Evolutionary conservation across 2,329 filamentous ascomycete genomes (phyloP), one percentile per base, ranked within the genome.

Genomic region (Colletotrichum filicis): DNA sequence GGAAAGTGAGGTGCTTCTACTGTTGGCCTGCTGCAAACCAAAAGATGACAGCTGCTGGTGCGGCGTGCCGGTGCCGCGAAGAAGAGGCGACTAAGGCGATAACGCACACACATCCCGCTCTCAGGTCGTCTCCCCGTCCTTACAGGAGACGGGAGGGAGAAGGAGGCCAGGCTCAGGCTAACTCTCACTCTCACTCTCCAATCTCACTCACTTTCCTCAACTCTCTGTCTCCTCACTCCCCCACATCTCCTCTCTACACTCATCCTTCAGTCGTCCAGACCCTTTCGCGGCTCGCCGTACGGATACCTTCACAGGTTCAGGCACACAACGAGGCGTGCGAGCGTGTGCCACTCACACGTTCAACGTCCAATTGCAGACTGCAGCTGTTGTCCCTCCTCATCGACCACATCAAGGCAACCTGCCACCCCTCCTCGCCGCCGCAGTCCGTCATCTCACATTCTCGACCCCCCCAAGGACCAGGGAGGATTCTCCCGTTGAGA

Each of bases 381-480:
- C 49, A 28, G 24, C 12, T 58, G 24, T 19, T 35, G 16, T 58
- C 26, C 65, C 37, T 68, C 28, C 57, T 35, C 22, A 57, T 68
- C 28, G 22, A 57, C 37, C 37, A 37, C 16, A 30, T 42, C 53
- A 60, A 61, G 59, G 53, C 42, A 60, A 61, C 26, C 58, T 52
- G 62, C 49, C 49, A 28, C 22, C 32, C 57, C n/a, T 32, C 14
- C 57, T 42, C 49, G 55, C 35, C 58, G 32, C 62, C 37, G 42
- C n/a, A 60, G 56, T 32, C 58, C 37, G 65, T 63, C 58, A 63
- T 68, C 58, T 72, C 28, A 52, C 53, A 53, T 56, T 57, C 65
- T 68, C 52, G 52, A 62, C 64, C 57, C 22, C 22, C 30, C 12
- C 35, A 63, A 37, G 32, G 60, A 14, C 28, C 22, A 19, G 62